These are phyloP conservation scores for Ophiostoma populinum DNA, from an alignment of 2,329 filamentous ascomycete genomes.

Conservation along the genomic window DNA sequence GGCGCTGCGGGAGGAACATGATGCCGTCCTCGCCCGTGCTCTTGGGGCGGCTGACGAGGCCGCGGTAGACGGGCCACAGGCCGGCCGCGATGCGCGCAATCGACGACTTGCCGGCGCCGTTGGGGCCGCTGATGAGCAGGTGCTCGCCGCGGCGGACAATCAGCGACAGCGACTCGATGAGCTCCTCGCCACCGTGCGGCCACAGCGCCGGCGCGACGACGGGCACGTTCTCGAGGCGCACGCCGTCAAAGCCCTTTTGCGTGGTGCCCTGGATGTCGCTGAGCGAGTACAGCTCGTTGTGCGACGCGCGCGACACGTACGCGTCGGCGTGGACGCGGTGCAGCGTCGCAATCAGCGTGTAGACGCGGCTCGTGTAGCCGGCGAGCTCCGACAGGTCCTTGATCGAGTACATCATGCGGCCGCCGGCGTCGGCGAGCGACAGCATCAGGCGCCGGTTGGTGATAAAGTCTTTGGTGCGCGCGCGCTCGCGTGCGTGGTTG, in stretches of 20 bases:
- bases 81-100: constrained; percentile 79
- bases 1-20: constrained; percentile 93
- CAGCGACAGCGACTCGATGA: constrained; percentile 76
- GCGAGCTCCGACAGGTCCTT: constrained; percentile 94
- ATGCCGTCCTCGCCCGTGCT: constrained; percentile 71
- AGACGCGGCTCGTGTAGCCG: constrained; percentile 89
- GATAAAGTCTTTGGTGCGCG: constrained; percentile 96
- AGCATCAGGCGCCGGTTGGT: constrained; percentile 98
- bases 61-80: constrained; percentile 90
- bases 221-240: constrained; percentile 83
- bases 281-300: constrained; percentile 70
- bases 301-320: constrained; percentile 35
- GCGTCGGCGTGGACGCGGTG: constrained; percentile 85
- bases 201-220: constrained; percentile 78
- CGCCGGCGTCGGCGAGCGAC: constrained; percentile 86
- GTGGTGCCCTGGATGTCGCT: constrained; percentile 86
- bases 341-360: constrained; percentile 84
- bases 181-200: constrained; percentile 79
- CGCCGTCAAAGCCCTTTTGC: constrained; percentile 87
- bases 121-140: constrained; percentile 82
- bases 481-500: constrained; percentile 47
- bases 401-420: constrained; percentile 98
- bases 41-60: constrained; percentile 76
- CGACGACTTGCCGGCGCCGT: constrained; percentile 84
- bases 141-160: constrained; percentile 84